These are phyloP conservation scores for Inonotus hispidus DNA, from an alignment of 1,284 basidiomycete species.

Conservation along the genomic window DNA sequence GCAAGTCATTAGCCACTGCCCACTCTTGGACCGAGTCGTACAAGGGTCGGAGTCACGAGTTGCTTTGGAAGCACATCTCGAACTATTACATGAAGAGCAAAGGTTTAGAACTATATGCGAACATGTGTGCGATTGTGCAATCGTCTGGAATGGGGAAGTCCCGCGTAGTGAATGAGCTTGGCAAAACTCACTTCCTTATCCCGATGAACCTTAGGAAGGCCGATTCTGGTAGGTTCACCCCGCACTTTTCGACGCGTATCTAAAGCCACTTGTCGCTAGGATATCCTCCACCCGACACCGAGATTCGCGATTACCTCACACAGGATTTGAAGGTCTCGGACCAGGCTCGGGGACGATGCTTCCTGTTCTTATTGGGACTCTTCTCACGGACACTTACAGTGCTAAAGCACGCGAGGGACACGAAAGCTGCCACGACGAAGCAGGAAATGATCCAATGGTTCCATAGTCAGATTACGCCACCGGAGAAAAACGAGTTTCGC, in stretches of 20 bases:
- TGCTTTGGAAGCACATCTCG: not conserved
- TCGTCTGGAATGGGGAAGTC: conserved; percentile 8
- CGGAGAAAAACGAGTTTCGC: not conserved
- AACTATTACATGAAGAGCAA: not conserved
- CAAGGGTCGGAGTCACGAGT: not conserved
- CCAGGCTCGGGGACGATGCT: too few relatives aligned
- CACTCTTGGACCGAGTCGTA: not conserved
- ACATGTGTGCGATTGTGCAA: conserved; percentile 2
- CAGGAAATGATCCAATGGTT: not conserved
- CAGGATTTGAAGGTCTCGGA: too few relatives aligned
- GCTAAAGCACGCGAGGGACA: not conserved
- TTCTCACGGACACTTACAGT: not conserved
- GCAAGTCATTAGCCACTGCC: not conserved
- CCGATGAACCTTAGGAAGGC: not conserved
- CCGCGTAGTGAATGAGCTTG: not conserved
- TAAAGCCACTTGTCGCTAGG: not conserved
- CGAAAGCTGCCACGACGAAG: not conserved
- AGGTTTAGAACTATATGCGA: not conserved
- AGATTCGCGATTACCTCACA: not conserved
- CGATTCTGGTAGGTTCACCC: not conserved
- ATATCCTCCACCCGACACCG: not conserved
- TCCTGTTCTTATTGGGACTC: not conserved
- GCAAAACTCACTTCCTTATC: not conserved
- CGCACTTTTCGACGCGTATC: not conserved
- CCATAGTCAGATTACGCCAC: not conserved